Evolutionary conservation across 2,329 filamentous ascomycete genomes (phyloP).

Genomic region (Fusarium armeniacum): DNA sequence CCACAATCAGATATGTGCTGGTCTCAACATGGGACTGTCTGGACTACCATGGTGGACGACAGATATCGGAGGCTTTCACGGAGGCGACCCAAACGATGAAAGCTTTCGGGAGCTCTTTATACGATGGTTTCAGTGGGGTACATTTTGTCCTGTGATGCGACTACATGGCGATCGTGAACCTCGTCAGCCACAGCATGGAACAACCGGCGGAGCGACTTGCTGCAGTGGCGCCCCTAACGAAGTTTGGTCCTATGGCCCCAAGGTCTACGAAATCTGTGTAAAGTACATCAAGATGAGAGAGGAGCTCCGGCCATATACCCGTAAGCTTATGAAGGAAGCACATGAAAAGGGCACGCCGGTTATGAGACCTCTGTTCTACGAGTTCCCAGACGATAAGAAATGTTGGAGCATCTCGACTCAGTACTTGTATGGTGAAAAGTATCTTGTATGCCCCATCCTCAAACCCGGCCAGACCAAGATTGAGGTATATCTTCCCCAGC

Average conservation of each 20-base stretch:
- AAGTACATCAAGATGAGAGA: conserved; percentile 72
- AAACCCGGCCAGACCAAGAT: conserved; percentile 60
- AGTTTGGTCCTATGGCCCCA: conserved; percentile 75
- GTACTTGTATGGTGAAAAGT: conserved; percentile 74
- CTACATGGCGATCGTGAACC: conserved; percentile 77
- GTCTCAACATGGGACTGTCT: conserved; percentile 74
- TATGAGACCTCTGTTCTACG: conserved; percentile 74
- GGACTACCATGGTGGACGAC: conserved; percentile 79
- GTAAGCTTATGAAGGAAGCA: conserved; percentile 70
- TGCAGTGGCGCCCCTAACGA: conserved; percentile 70
- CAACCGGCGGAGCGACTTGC: conserved; percentile 58
- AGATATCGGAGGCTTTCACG: conserved; percentile 78
- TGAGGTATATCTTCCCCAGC: conserved; percentile 66
- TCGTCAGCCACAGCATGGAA: conserved; percentile 55
- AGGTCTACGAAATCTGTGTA: conserved; percentile 71
- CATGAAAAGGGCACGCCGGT: conserved; percentile 72
- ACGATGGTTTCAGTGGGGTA: conserved; percentile 78
- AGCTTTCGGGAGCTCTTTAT: conserved; percentile 74
- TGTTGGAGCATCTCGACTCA: conserved; percentile 71
- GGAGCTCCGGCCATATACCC: conserved; percentile 68
- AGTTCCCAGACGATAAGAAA: conserved; percentile 68
- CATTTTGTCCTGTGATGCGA: conserved; percentile 76
- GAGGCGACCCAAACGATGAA: conserved; percentile 68
- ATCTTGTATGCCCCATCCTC: conserved; percentile 70
- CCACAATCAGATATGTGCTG: conserved; percentile 72